Evolutionary conservation across 805 yeast species (phyloP).

Genomic region (Wickerhamomyces chaumierensis): DNA sequence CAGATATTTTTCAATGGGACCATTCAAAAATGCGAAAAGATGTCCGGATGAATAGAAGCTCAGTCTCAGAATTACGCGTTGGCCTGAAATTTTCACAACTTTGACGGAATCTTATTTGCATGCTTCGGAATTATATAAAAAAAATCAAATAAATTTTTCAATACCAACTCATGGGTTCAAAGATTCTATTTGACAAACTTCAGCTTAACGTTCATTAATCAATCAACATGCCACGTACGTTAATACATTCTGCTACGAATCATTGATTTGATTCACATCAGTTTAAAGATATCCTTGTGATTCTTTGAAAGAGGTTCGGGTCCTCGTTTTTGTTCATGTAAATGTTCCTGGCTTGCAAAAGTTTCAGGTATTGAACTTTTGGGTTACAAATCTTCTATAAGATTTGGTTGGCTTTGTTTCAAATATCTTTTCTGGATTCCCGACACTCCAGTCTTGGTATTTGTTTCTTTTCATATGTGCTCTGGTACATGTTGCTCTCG

Average conservation of each 20-base stretch:
- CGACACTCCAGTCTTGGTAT: conserved; percentile 70
- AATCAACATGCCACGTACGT: conserved; percentile 23
- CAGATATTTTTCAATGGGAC: too few relatives aligned
- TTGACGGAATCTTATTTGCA: too few relatives aligned
- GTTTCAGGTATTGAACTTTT: background rate
- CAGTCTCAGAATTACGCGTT: background rate
- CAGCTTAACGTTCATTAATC: conserved; percentile 1
- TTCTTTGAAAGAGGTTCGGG: conserved; percentile 53
- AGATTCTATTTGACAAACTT: background rate
- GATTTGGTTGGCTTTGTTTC: background rate
- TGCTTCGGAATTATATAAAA: background rate
- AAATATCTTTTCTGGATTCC: conserved; percentile 55
- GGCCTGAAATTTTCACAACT: background rate
- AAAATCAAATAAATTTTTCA: too few relatives aligned
- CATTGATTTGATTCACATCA: conserved; percentile 3
- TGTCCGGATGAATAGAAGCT: too few relatives aligned
- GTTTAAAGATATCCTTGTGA: background rate
- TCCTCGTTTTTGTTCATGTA: conserved; percentile 32
- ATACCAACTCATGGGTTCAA: too few relatives aligned
- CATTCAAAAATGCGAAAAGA: too few relatives aligned
- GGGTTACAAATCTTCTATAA: background rate
- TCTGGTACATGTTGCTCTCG: conserved; percentile 1
- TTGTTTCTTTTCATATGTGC: background rate
- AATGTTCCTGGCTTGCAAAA: conserved; percentile 1
- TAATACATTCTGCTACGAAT: background rate